Evolutionary conservation across 768 basidiomycete species (phyloP), one percentile per base, ranked within the genome.

Genomic region (Cubamyces lactineus): DNA sequence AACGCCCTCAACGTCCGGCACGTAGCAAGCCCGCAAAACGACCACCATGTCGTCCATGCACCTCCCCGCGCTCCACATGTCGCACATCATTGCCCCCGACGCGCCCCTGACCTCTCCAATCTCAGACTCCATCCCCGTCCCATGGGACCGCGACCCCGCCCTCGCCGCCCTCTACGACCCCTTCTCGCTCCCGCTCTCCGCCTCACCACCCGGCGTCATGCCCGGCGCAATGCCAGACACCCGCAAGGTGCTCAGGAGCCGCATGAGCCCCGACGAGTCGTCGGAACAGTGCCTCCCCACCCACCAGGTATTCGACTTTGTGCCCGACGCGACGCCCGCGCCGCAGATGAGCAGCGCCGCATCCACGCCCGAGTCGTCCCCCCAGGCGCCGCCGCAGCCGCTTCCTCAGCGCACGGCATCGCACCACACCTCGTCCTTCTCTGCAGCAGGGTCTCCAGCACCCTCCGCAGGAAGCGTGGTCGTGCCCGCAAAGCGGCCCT

Each of bases 241-340:
- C 78, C 39, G 57, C 79, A 76, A 75, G 51, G 77, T 83, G 69
- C 83, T 87, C 77, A 83, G 80, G 72, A 78, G 81, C 62, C 80
- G 79, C 64, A 74, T 77, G 69, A 77, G 77, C 63, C 79, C 82
- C 5, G 73, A 77, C 17, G 81, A 83, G 23, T 70, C 76, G 57
- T 80, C 83, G 55, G 81, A 79, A 61, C 74, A 76, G 57, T 91
- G 87, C 69, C 72, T 91, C 15, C 82, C 89, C 38, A 91, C 89
- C 16, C 83, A 84, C 72, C 86, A 91, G 75, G 79, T 91, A 67
- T 91, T 91, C 73, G 88, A 89, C 73, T 79, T 86, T 63, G 74
- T 80, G 54, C 73, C 80, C 3, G 73, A 78, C 26, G 55, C 70
- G 15, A 66, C 72, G 34, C 64, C 69, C 34, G 74, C 77, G 5